phyloP scores from a whole-genome alignment of 306 rosid species.

The Corylus americana region DNA sequence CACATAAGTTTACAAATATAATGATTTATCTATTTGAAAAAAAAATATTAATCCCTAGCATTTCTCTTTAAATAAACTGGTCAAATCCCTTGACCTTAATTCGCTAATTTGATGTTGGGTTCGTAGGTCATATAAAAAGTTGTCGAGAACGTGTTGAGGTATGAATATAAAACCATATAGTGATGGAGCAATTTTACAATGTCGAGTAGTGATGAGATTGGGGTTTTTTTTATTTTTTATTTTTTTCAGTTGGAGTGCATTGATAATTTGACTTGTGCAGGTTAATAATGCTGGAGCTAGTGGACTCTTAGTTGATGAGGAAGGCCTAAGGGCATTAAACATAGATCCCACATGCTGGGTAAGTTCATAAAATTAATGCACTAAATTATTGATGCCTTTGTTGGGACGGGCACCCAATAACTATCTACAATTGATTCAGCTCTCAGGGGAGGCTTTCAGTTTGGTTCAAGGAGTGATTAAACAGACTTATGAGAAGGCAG shows the following conservation, averaged over 20 bases:
- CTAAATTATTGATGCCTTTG: not conserved
- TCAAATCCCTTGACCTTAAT: no score
- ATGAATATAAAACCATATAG: no score
- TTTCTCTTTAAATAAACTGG: no score
- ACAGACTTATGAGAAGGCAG: slow-evolving; percentile 42
- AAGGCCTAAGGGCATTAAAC: slow-evolving; percentile 42
- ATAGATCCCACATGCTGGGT: slow-evolving; percentile 50
- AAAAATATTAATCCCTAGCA: no score
- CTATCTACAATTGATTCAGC: slow-evolving; percentile 29
- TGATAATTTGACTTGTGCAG: slow-evolving; percentile 26
- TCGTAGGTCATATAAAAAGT: no score
- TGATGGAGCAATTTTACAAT: no score
- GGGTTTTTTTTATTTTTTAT: no score
- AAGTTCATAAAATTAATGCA: not conserved
- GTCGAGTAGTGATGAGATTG: no score
- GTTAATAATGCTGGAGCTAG: slow-evolving; percentile 56
- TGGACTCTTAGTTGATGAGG: slow-evolving; percentile 43
- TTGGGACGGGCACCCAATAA: not conserved
- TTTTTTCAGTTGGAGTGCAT: not conserved
- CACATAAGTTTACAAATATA: no score
- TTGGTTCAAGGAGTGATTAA: slow-evolving; percentile 38
- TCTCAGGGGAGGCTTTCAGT: slow-evolving; percentile 40
- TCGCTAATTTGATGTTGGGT: no score
- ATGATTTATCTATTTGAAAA: no score
- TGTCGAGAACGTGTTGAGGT: no score